Evolutionary conservation across 805 yeast species (phyloP).

Genomic region (Kurtzmaniella fragi): DNA sequence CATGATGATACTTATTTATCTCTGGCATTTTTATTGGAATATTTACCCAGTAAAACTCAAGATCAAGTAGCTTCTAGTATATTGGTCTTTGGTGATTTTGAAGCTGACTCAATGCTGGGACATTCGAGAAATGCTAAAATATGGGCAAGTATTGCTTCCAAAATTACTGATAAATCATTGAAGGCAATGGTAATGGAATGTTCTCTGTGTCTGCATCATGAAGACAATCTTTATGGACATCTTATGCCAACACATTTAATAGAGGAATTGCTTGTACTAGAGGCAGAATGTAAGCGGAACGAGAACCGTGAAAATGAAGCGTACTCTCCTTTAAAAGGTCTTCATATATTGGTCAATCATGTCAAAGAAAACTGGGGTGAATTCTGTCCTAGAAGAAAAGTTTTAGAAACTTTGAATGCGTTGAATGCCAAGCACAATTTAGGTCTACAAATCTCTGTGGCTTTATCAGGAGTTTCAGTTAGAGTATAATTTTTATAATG

Average conservation of each 20-base stretch:
- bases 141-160: constrained; percentile 54
- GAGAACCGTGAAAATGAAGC: constrained; percentile 6
- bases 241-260: constrained; percentile 63
- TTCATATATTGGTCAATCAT: constrained; percentile 46
- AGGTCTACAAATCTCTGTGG: constrained; percentile 45
- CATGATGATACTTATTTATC: constrained; percentile 31
- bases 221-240: constrained; percentile 68
- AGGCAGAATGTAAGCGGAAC: constrained; percentile 9
- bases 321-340: constrained; percentile 32
- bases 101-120: constrained; percentile 52
- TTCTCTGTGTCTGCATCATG: constrained; percentile 43
- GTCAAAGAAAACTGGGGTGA: constrained; percentile 29
- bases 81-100: constrained; percentile 80
- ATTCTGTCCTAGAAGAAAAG: constrained; percentile 54
- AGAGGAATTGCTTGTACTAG: constrained; percentile 42
- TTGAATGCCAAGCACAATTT: constrained; percentile 31
- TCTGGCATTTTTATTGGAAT: constrained; percentile 53
- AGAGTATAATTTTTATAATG: constrained; percentile 11
- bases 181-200: constrained; percentile 72
- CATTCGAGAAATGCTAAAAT: constrained; percentile 34
- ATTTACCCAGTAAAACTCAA: constrained; percentile 19
- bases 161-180: constrained; percentile 34
- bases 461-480: constrained; percentile 52
- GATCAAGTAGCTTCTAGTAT: constrained; percentile 24
- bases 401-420: constrained; percentile 45